Conservation (phyloP, 129 eudicot species). For the Pulicaria dysenterica region DNA sequence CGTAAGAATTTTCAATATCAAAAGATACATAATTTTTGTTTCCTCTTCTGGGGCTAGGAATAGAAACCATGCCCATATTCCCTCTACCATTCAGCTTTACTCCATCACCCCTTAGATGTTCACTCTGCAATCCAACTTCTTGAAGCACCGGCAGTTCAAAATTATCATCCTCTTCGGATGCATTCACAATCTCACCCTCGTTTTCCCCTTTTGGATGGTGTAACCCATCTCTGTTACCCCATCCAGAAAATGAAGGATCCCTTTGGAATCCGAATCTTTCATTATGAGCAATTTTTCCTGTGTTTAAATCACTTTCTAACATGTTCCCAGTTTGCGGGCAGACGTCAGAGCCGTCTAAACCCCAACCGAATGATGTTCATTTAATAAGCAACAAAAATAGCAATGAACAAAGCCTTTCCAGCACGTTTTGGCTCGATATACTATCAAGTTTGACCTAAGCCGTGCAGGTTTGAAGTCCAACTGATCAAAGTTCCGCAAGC, state of each 20-base stretch:
- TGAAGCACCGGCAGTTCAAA: constrained; percentile 56
- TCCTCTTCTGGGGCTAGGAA: constrained; percentile 40
- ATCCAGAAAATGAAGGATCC: constrained; percentile 67
- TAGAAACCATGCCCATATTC: constrained; percentile 21
- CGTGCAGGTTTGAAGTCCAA: constrained; percentile 21
- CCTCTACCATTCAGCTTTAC: constrained; percentile 34
- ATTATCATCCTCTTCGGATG: constrained; percentile 36
- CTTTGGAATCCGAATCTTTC: constrained; percentile 39
- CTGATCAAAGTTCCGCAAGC: constrained; percentile 30
- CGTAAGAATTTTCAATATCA: constrained; percentile 52
- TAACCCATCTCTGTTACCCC: constrained; percentile 53
- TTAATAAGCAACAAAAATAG: constrained; percentile 12
- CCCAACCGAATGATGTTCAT: constrained; percentile 6
- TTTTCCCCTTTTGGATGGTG: constrained; percentile 22
- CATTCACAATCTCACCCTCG: constrained; percentile 24
- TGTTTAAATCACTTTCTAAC: constrained; percentile 38
- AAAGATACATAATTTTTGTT: constrained; percentile 49
- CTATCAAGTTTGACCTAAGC: constrained; percentile 19
- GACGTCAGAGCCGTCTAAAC: constrained; percentile 34
- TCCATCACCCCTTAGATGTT: constrained; percentile 10
- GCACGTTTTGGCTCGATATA: constrained; percentile 6
- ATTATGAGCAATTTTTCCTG: constrained; percentile 17
- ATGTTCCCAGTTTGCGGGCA: constrained; percentile 23
- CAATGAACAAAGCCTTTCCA: constrained; percentile 21
- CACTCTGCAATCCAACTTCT: constrained; percentile 26